Conservation (phyloP, 805 yeast species). For the Candida succiphila region DNA sequence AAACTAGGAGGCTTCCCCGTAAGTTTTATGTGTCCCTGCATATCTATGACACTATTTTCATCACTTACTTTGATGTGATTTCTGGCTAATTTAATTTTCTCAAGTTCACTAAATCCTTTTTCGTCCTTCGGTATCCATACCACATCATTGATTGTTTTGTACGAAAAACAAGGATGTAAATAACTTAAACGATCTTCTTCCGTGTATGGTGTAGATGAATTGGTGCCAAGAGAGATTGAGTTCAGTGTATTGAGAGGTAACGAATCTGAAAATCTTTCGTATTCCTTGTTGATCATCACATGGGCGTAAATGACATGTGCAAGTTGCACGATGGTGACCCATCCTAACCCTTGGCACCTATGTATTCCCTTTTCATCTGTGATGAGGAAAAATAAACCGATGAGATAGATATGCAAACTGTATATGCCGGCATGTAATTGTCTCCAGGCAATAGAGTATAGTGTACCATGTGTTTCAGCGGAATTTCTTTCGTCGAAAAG, state of each 20-base stretch:
- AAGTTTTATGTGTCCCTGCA: too few species aligned
- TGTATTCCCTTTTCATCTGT: conserved; percentile 36
- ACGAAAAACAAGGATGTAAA: conserved; percentile 15
- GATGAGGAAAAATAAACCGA: conserved; percentile 66
- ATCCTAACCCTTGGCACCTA: conserved; percentile 34
- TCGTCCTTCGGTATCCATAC: conserved; percentile 23
- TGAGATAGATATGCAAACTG: conserved; percentile 66
- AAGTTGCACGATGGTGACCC: conserved; percentile 41
- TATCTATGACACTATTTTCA: too few species aligned
- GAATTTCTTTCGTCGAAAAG: conserved; percentile 40
- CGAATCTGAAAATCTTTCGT: conserved; percentile 22
- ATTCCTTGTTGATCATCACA: conserved; percentile 35
- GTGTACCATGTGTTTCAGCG: conserved; percentile 58
- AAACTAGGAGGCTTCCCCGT: too few species aligned
- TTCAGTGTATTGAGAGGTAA: conserved; percentile 24
- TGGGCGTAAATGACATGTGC: conserved; percentile 50
- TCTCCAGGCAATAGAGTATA: conserved; percentile 66
- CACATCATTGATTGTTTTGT: conserved; percentile 9
- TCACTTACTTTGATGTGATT: too few species aligned
- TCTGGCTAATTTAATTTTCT: too few species aligned
- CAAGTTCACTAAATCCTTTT: conserved; percentile 19
- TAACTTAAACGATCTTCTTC: conserved; percentile 6
- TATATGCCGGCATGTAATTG: conserved; percentile 77
- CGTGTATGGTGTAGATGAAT: neutral
- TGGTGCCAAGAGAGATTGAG: neutral